These are phyloP conservation scores for Edaphochlamys debaryana DNA, from an alignment of 139 green algal species.

Conservation along the genomic window DNA sequence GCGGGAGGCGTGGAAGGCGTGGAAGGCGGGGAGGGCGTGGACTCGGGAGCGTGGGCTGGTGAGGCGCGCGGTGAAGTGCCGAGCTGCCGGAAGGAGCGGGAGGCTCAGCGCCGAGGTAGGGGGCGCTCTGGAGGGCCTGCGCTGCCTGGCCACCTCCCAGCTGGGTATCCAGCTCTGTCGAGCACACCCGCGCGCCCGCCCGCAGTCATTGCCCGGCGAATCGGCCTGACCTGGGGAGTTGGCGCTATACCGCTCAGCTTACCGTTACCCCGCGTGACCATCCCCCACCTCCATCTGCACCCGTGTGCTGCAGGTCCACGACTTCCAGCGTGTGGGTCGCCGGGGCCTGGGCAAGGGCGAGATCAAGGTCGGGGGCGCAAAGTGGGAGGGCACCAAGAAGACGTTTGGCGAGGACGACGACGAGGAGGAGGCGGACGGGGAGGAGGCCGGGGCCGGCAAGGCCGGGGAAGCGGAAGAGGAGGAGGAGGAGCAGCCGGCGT, in stretches of 20 bases:
- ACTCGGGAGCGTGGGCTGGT: neutral
- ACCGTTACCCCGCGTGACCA: too few species aligned
- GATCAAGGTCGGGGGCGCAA: slow-evolving; percentile 70
- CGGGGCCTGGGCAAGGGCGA: slow-evolving; percentile 56
- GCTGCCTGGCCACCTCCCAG: too few species aligned
- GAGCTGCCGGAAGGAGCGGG: too few species aligned
- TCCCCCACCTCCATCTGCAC: too few species aligned
- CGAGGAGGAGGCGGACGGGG: slow-evolving; percentile 46
- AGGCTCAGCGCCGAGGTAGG: too few species aligned
- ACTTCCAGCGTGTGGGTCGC: slow-evolving; percentile 55
- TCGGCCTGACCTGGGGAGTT: too few species aligned
- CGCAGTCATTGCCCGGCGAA: too few species aligned
- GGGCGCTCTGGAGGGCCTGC: too few species aligned
- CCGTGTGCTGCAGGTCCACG: slow-evolving; percentile 60
- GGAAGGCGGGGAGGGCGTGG: neutral
- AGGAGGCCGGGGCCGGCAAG: slow-evolving; percentile 3
- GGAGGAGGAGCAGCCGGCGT: neutral
- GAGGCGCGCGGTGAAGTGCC: too few species aligned
- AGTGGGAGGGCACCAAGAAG: slow-evolving; percentile 79
- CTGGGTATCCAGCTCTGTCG: too few species aligned
- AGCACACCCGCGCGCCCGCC: too few species aligned
- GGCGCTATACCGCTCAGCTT: too few species aligned
- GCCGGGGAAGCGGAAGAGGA: neutral
- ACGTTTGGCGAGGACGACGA: slow-evolving; percentile 72
- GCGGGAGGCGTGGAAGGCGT: neutral